Evolutionary conservation across 352 stramenopile genomes (phyloP).

Genomic region (Lagenidium giganteum): DNA sequence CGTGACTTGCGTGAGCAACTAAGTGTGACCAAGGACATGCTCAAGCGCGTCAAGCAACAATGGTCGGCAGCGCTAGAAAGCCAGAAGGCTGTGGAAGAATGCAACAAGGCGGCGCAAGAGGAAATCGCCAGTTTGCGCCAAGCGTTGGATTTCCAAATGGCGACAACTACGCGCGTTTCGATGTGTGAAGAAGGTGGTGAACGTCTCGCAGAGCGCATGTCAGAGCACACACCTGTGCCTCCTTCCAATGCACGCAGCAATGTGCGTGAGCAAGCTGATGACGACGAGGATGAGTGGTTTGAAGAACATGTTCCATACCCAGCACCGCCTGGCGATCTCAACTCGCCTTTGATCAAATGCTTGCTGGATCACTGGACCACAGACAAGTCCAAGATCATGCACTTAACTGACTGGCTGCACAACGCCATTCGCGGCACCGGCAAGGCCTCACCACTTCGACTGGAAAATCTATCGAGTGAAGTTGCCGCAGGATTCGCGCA

Average conservation of each 20-base stretch:
- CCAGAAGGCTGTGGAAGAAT: slow-evolving; percentile 59
- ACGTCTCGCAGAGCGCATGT: too few species aligned
- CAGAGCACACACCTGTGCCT: too few species aligned
- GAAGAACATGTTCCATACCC: slow-evolving; percentile 48
- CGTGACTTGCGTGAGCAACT: slow-evolving; percentile 42
- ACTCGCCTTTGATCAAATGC: slow-evolving; percentile 59
- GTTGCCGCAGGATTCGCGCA: slow-evolving; percentile 57
- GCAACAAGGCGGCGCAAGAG: slow-evolving; percentile 37
- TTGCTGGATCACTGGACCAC: slow-evolving; percentile 63
- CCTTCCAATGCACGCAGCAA: too few species aligned
- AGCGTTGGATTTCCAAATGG: slow-evolving; percentile 39
- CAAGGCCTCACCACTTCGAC: slow-evolving; percentile 28
- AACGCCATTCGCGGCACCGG: slow-evolving; percentile 47
- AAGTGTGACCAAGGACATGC: slow-evolving; percentile 40
- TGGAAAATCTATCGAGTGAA: slow-evolving; percentile 44
- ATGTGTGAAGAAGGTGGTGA: too few species aligned
- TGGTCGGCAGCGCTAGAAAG: slow-evolving; percentile 55
- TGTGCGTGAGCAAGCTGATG: slow-evolving; percentile 17
- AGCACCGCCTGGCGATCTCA: slow-evolving; percentile 53
- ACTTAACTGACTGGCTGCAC: slow-evolving; percentile 59
- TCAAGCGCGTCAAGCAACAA: slow-evolving; percentile 59
- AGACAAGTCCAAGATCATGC: slow-evolving; percentile 54
- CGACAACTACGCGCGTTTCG: slow-evolving; percentile 7
- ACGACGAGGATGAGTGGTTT: slow-evolving; percentile 40
- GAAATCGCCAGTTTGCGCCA: slow-evolving; percentile 44